Percentiles rank a stretch among this genome's conserved stretches.
Conservation (phyloP, 2,329 filamentous ascomycete genomes). For the Passalora sequoiae region DNA sequence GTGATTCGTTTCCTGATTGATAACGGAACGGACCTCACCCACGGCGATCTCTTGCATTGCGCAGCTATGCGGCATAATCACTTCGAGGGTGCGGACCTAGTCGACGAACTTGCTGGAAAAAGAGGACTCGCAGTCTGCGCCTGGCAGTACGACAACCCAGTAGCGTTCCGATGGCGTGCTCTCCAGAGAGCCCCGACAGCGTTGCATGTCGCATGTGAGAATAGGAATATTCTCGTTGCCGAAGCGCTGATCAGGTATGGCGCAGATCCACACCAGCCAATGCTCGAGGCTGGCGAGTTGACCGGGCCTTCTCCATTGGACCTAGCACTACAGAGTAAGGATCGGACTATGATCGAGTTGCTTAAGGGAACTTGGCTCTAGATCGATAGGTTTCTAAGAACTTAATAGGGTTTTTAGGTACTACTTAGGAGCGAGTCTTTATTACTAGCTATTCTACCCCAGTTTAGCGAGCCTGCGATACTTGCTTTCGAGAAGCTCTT, state of each 20-base stretch:
- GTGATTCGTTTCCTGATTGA: background rate
- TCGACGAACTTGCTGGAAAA: background rate
- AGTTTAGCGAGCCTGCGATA: no score
- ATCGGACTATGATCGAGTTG: background rate
- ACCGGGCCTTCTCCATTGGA: background rate
- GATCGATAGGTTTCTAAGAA: no score
- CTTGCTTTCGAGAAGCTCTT: no score
- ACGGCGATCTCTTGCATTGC: background rate
- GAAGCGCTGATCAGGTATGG: background rate
- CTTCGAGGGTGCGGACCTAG: background rate
- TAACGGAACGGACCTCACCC: background rate
- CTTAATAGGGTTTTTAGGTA: no score
- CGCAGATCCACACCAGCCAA: background rate
- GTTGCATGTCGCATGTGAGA: background rate
- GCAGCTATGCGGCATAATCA: background rate
- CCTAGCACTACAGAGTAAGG: background rate
- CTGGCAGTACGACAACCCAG: background rate
- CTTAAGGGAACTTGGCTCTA: background rate
- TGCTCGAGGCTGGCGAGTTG: background rate
- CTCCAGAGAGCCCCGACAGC: background rate
- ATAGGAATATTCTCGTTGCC: background rate
- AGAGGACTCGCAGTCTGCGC: background rate
- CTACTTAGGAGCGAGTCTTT: no score
- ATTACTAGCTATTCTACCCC: no score
- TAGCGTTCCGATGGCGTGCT: background rate